Percentiles rank a stretch among this genome's conserved stretches.
Conservation (phyloP, 2,329 filamentous ascomycete species). For the Xylariales sp. region DNA sequence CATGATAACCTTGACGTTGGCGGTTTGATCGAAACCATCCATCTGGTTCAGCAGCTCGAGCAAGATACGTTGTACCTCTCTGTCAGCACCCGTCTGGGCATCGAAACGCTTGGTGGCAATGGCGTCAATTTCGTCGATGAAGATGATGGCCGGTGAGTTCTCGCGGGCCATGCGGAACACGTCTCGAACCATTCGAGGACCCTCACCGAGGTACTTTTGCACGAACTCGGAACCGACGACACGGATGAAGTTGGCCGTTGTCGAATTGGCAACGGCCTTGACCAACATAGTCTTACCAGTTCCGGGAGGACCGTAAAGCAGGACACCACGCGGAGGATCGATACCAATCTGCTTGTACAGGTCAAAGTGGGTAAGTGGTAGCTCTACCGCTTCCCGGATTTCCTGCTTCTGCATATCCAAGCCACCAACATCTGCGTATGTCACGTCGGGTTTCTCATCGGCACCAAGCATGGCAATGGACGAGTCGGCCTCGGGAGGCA, state of each 20-base stretch:
- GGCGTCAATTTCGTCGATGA: constrained; percentile 98
- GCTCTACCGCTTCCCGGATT: constrained; percentile 94
- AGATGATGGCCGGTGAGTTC: constrained; percentile 97
- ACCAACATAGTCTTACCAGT: constrained; percentile 86
- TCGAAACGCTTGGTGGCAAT: constrained; percentile 99
- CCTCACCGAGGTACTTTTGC: constrained; percentile 97
- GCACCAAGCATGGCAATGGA: constrained; percentile 97
- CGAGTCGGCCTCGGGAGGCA: constrained; percentile 97
- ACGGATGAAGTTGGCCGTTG: constrained; percentile 95
- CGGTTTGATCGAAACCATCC: constrained; percentile 98
- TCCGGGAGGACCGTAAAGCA: constrained; percentile 92
- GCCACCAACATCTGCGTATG: constrained; percentile 95
- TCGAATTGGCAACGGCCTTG: constrained; percentile 97
- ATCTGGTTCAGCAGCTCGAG: constrained; percentile 98
- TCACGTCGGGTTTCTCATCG: constrained; percentile 97
- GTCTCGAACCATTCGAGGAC: constrained; percentile 96
- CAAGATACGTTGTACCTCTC: constrained; percentile 97
- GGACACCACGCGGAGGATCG: constrained; percentile 91
- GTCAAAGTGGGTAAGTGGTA: constrained; percentile 95
- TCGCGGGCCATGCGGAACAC: constrained; percentile 99
- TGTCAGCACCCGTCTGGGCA: constrained; percentile 93
- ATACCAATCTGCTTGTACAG: constrained; percentile 99
- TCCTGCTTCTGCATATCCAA: constrained; percentile 99
- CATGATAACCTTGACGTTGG: constrained; percentile 99
- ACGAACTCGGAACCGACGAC: constrained; percentile 98